A percentile compares a stretch with the other conserved stretches of the same genome.
Evolutionary conservation across 805 yeast species (phyloP).

Genomic region (Saccharomyces cerevisiae): DNA sequence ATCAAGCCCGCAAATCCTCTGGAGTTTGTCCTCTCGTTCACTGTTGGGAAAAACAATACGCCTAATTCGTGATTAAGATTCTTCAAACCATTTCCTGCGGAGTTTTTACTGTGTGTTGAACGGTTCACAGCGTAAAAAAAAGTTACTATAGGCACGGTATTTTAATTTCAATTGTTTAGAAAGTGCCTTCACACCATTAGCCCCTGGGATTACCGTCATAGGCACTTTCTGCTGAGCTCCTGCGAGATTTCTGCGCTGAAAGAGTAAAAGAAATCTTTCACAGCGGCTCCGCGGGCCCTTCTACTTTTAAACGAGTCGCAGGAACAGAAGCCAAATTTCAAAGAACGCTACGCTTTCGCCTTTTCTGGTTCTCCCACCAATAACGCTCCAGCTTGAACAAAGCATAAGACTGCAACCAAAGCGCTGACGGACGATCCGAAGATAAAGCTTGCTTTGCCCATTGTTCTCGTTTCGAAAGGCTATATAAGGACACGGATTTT

Average conservation of each 20-base stretch:
- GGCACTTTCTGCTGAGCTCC: not conserved
- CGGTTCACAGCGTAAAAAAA: not conserved
- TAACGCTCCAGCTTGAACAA: not conserved
- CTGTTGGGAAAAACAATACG: not conserved
- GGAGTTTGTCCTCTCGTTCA: not conserved
- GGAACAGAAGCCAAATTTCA: not conserved
- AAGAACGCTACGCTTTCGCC: not conserved
- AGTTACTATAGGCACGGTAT: not conserved
- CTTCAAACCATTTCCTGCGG: not conserved
- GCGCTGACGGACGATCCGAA: not conserved
- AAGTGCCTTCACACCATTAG: not conserved
- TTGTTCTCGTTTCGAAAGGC: not conserved
- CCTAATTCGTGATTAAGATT: not conserved
- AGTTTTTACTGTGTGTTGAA: not conserved
- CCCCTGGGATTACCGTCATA: not conserved
- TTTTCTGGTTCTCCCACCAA: not conserved
- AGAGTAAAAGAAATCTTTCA: not conserved
- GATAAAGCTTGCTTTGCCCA: not conserved
- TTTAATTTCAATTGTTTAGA: not conserved
- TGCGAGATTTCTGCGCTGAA: not conserved
- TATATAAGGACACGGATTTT: not conserved
- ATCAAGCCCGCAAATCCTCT: not conserved
- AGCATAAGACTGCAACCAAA: not conserved
- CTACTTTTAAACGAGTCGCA: not conserved
- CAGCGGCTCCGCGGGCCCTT: not conserved